Evolutionary conservation across 176 grass and related monocot genomes (phyloP).

Genomic region (Pontederia crassipes): DNA sequence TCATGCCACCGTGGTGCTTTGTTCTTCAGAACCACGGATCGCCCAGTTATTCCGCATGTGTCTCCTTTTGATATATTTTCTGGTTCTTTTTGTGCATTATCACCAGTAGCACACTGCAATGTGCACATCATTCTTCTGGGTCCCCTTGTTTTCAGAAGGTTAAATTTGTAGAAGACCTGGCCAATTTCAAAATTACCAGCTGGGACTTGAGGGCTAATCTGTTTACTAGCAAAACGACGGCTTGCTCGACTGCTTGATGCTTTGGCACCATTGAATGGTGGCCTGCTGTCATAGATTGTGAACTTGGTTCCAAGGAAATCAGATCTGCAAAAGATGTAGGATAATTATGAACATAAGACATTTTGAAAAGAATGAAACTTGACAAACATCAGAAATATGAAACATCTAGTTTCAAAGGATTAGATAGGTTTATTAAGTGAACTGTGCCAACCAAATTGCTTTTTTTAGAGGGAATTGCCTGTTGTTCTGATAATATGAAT

Average conservation of each 20-base stretch:
- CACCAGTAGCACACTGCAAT: not conserved
- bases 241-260: not conserved
- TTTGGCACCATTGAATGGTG: slow-evolving; percentile 12
- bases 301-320: slow-evolving; percentile 10
- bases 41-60: not conserved
- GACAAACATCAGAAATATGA: not conserved
- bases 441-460: too few species aligned
- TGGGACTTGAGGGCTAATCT: slow-evolving; percentile 19
- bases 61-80: not conserved
- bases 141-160: slow-evolving; percentile 16
- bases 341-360: not conserved
- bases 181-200: slow-evolving; percentile 2
- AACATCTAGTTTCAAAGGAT: not conserved
- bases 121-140: slow-evolving; percentile 14
- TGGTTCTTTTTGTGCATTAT: not conserved
- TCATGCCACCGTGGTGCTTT: slow-evolving; percentile 14
- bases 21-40: slow-evolving; percentile 1
- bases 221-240: slow-evolving; percentile 18
- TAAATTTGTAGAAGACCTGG: slow-evolving; percentile 15
- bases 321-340: slow-evolving; percentile 1
- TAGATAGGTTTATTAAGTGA: too few species aligned
- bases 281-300: slow-evolving; percentile 13
- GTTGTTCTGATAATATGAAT: too few species aligned
- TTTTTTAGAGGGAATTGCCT: too few species aligned
- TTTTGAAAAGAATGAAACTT: not conserved